Evolutionary conservation across 768 basidiomycete species (phyloP).

Genomic region (Strobilomyces confusus): DNA sequence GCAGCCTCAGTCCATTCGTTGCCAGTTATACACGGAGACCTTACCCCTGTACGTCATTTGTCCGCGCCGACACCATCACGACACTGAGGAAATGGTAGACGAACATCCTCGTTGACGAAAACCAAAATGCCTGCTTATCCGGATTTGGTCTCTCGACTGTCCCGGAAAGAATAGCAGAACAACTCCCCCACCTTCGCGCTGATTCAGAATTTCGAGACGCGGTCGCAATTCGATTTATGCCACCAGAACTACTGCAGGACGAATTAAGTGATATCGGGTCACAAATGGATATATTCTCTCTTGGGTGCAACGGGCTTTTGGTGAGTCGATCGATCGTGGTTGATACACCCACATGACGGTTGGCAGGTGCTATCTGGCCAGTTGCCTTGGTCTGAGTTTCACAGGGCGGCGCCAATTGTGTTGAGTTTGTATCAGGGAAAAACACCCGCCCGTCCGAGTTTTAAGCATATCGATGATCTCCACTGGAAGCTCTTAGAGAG

Average conservation of each 20-base stretch:
- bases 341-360: neutral
- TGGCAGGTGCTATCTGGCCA: conserved; percentile 12
- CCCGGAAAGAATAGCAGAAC: conserved; percentile 12
- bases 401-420: conserved; percentile 4
- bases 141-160: conserved; percentile 14
- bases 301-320: conserved; percentile 12
- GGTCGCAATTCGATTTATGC: conserved; percentile 13
- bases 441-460: conserved; percentile 7
- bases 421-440: neutral
- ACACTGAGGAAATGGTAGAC: conserved; percentile 1
- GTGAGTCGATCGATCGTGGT: neutral
- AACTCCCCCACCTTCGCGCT: conserved; percentile 7
- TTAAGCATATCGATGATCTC: neutral
- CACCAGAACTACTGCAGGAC: conserved; percentile 10
- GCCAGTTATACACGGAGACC: conserved; percentile 13
- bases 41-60: conserved; percentile 10
- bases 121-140: conserved; percentile 4
- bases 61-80: too few relatives aligned
- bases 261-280: neutral
- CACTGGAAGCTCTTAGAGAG: conserved; percentile 12
- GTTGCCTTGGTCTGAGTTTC: conserved; percentile 13
- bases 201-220: conserved; percentile 10
- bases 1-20: conserved; percentile 9
- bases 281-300: conserved; percentile 9
- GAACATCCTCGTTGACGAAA: conserved; percentile 15